Percentiles rank a stretch among this genome's conserved stretches.
phyloP scores from a whole-genome alignment of 1,284 basidiomycete genomes.

The Leucoagaricus sp. region DNA sequence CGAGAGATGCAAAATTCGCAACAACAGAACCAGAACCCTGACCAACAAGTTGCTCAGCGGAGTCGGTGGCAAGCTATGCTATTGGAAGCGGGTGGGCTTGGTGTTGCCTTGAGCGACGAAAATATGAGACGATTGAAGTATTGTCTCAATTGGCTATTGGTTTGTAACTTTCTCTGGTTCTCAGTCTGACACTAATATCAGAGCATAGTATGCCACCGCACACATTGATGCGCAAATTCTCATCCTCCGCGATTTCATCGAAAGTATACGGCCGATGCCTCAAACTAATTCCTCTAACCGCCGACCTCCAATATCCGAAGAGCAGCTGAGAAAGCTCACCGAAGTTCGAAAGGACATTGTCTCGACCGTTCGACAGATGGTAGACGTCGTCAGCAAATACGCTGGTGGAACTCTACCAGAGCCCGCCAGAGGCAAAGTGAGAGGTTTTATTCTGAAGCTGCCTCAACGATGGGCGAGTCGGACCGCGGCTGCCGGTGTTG shows the following conservation, averaged over 20 bases:
- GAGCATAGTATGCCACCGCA: constrained; percentile 76
- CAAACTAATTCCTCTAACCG: constrained; percentile 25
- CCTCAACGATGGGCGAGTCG: constrained; percentile 76
- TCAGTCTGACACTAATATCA: constrained; percentile 1
- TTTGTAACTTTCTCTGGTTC: constrained; percentile 33
- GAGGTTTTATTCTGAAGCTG: constrained; percentile 79
- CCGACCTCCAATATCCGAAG: constrained; percentile 35
- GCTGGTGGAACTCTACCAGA: constrained; percentile 87
- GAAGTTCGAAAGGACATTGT: constrained; percentile 83
- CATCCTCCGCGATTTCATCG: constrained; percentile 80
- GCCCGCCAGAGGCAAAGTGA: constrained; percentile 75
- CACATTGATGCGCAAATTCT: constrained; percentile 89
- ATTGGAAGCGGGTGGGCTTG: constrained; percentile 86
- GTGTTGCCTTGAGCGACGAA: constrained; percentile 87
- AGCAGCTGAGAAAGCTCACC: constrained; percentile 64
- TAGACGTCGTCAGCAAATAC: constrained; percentile 86
- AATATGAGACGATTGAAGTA: constrained; percentile 87
- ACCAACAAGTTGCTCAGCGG: constrained; percentile 54
- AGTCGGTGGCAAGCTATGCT: constrained; percentile 85
- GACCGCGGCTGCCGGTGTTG: constrained; percentile 29
- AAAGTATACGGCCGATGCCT: constrained; percentile 58
- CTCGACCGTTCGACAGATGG: constrained; percentile 84
- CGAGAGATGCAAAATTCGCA: background rate
- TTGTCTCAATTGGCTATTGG: constrained; percentile 89
- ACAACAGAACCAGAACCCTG: constrained; percentile 18